Percentiles rank a stretch among this genome's conserved stretches.
These are phyloP conservation scores for Fremontodendron californicum DNA, from an alignment of 345 rosid genomes.

Conservation along the genomic window DNA sequence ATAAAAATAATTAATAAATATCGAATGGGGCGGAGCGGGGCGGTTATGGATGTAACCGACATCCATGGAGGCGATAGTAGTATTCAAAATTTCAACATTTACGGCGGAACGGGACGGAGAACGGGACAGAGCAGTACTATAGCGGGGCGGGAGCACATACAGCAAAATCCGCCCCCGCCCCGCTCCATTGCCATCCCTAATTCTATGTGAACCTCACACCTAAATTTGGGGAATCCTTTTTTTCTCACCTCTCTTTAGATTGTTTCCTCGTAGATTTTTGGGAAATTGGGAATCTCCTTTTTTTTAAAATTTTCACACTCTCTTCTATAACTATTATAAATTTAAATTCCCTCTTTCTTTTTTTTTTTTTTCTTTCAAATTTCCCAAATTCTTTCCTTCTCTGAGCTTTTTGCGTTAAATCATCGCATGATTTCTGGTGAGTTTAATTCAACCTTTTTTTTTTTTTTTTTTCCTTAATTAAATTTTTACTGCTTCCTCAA, in stretches of 20 bases:
- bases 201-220: slow-evolving; percentile 33
- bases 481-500: not conserved
- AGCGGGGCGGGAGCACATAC: too few relatives aligned
- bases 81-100: too few relatives aligned
- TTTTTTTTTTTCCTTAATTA: not conserved
- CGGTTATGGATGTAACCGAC: too few relatives aligned
- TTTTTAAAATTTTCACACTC: slow-evolving; percentile 5
- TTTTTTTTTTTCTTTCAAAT: not conserved
- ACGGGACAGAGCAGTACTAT: too few relatives aligned
- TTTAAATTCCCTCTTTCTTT: not conserved
- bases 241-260: slow-evolving; percentile 6
- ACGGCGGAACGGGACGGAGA: too few relatives aligned
- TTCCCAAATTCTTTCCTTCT: too few relatives aligned
- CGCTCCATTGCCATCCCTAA: too few relatives aligned
- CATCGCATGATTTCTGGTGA: slow-evolving; percentile 10
- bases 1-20: too few relatives aligned
- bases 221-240: slow-evolving; percentile 37
- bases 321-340: not conserved
- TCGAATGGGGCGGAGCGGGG: too few relatives aligned
- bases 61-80: too few relatives aligned
- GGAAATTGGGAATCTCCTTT: slow-evolving; percentile 7
- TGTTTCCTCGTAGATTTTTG: slow-evolving; percentile 18
- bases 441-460: not conserved
- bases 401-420: too few relatives aligned
- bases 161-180: too few relatives aligned